Percentiles rank a stretch among this genome's conserved stretches.
Evolutionary conservation across 2,329 filamentous ascomycete species (phyloP).

Genomic region (Westerdykella aurantiaca): DNA sequence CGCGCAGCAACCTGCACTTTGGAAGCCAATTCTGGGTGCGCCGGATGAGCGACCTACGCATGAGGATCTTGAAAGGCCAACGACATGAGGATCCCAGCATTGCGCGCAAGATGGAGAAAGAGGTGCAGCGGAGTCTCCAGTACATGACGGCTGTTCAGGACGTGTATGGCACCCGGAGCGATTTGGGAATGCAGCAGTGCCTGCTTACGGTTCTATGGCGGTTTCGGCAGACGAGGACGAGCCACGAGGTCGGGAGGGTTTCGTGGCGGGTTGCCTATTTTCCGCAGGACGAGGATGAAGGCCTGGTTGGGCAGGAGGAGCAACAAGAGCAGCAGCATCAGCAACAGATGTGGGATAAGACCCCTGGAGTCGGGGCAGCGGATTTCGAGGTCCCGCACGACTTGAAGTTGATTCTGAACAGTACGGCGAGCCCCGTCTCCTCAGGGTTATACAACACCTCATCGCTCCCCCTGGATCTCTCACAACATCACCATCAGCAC

Average conservation of each 20-base stretch:
- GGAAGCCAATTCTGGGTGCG: conserved; percentile 43
- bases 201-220: conserved; percentile 37
- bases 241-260: conserved; percentile 25
- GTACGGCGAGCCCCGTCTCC: not conserved
- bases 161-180: conserved; percentile 31
- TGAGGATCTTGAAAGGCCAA: conserved; percentile 9
- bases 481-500: conserved; percentile 7
- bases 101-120: conserved; percentile 16
- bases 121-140: conserved; percentile 28
- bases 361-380: not conserved
- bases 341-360: not conserved
- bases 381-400: conserved; percentile 6
- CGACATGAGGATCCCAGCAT: conserved; percentile 11
- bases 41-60: conserved; percentile 28
- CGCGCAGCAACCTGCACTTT: conserved; percentile 32
- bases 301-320: conserved; percentile 3
- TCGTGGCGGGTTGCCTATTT: conserved; percentile 33
- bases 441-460: not conserved
- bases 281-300: conserved; percentile 2
- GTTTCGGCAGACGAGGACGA: conserved; percentile 27
- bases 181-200: conserved; percentile 18
- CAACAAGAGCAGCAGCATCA: not conserved
- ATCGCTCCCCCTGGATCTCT: conserved; percentile 13
- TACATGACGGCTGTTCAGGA: conserved; percentile 41
- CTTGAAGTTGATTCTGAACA: conserved; percentile 1